phyloP scores from a whole-genome alignment of 208 protist genomes.

The Leishmania amazonensis region DNA sequence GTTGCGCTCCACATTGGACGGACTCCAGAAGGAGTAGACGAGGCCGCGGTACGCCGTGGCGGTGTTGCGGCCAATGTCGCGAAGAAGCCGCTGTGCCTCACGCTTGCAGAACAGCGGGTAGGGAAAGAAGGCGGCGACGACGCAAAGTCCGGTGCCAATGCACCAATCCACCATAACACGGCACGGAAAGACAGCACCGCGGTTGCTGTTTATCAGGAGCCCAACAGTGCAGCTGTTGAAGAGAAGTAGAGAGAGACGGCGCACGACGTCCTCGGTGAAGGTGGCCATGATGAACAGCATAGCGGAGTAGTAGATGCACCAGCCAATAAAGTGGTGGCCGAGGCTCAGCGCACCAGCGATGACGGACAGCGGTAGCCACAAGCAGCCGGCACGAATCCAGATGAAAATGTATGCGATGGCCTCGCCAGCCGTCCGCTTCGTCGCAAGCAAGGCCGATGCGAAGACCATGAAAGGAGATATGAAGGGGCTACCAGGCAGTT shows the following conservation, averaged over 20 bases:
- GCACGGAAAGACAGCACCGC: slow-evolving; percentile 52
- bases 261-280: slow-evolving; percentile 73
- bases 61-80: slow-evolving; percentile 60
- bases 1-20: slow-evolving; percentile 83
- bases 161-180: slow-evolving; percentile 88
- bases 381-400: slow-evolving; percentile 66
- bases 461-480: slow-evolving; percentile 68
- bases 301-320: slow-evolving; percentile 79
- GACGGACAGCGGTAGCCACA: slow-evolving; percentile 80
- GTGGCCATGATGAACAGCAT: slow-evolving; percentile 81
- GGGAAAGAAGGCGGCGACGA: slow-evolving; percentile 72
- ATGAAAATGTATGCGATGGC: slow-evolving; percentile 69
- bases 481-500: slow-evolving; percentile 58
- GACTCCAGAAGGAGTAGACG: slow-evolving; percentile 85
- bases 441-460: slow-evolving; percentile 64
- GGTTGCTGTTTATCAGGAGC: slow-evolving; percentile 44
- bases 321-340: slow-evolving; percentile 59
- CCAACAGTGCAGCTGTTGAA: slow-evolving; percentile 88
- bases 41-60: slow-evolving; percentile 72
- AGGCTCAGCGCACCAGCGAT: slow-evolving; percentile 66
- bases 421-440: slow-evolving; percentile 77
- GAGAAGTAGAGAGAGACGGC: slow-evolving; percentile 84
- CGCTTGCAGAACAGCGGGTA: slow-evolving; percentile 81
- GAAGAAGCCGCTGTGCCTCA: slow-evolving; percentile 53
- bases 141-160: slow-evolving; percentile 76